phyloP scores from a whole-genome alignment of 2,329 filamentous ascomycete species.

The Periconia sp. region DNA sequence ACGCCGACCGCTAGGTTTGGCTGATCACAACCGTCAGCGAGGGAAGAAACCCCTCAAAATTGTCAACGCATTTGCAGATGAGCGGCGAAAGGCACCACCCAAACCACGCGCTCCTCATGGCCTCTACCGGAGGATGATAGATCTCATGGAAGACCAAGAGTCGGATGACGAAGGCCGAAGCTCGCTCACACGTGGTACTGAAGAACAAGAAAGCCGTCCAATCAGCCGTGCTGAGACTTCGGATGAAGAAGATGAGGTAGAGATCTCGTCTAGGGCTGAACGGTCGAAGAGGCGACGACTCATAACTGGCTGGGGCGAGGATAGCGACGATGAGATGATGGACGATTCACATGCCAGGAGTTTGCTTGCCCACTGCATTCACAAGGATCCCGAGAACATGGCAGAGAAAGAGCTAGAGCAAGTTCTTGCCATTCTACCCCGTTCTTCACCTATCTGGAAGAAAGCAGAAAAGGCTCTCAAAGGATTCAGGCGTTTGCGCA shows the following conservation, averaged over 20 bases:
- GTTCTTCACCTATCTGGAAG: conserved; percentile 73
- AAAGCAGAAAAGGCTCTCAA: conserved; percentile 67
- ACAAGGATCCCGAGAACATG: conserved; percentile 73
- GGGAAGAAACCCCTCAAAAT: conserved; percentile 47
- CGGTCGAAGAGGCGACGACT: conserved; percentile 54
- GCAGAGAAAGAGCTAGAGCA: conserved; percentile 67
- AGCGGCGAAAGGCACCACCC: conserved; percentile 63
- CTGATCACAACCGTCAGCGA: conserved; percentile 51
- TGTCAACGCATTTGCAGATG: conserved; percentile 59
- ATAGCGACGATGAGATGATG: conserved; percentile 56
- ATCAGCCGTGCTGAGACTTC: conserved; percentile 69
- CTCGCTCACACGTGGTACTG: conserved; percentile 75
- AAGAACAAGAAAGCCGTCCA: conserved; percentile 82
- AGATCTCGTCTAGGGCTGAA: conserved; percentile 53
- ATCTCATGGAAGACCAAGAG: conserved; percentile 79
- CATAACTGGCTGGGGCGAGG: conserved; percentile 53
- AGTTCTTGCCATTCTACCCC: conserved; percentile 59
- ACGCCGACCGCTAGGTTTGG: conserved; percentile 51
- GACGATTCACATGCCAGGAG: conserved; percentile 54
- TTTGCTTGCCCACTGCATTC: conserved; percentile 56
- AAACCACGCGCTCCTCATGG: conserved; percentile 70
- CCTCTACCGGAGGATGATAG: conserved; percentile 78
- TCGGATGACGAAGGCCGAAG: conserved; percentile 78
- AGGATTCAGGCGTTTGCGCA: conserved; percentile 67
- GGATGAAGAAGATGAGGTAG: conserved; percentile 57